Conservation (phyloP, 2,329 filamentous ascomycete genomes). For the Paraconiothyrium brasiliense region DNA sequence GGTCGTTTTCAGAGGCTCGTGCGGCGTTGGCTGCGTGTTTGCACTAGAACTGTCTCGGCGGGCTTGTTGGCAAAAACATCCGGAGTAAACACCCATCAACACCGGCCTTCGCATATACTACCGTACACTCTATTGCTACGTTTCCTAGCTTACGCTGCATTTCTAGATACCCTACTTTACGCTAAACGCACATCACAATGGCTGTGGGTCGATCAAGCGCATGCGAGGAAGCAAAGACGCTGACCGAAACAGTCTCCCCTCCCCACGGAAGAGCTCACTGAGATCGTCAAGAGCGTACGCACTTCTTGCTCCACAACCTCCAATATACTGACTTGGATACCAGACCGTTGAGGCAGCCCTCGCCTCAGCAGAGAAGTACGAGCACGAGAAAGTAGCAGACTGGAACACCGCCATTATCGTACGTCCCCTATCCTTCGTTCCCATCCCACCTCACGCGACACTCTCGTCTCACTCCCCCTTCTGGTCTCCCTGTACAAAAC, state of each 20-base stretch:
- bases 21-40: neutral
- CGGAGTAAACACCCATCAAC: conserved; percentile 21
- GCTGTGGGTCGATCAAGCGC: conserved; percentile 30
- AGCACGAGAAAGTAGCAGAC: conserved; percentile 81
- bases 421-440: conserved; percentile 49
- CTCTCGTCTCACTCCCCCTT: conserved; percentile 43
- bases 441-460: conserved; percentile 15
- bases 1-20: conserved; percentile 5
- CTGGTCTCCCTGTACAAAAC: conserved; percentile 39
- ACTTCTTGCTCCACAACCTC: neutral
- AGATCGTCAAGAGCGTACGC: conserved; percentile 43
- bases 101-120: conserved; percentile 14
- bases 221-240: neutral
- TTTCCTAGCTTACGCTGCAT: conserved; percentile 20
- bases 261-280: conserved; percentile 42
- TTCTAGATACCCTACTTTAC: conserved; percentile 9
- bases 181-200: conserved; percentile 34
- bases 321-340: conserved; percentile 15
- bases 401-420: conserved; percentile 97
- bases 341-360: conserved; percentile 87
- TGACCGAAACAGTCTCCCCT: conserved; percentile 38
- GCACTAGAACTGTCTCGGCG: neutral
- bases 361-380: conserved; percentile 78
- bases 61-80: conserved; percentile 19
- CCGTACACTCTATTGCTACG: conserved; percentile 1